A percentile compares a stretch with the other conserved stretches of the same genome.
Conservation (phyloP, 768 basidiomycete genomes). For the Naganishia vaughanmartiniae region DNA sequence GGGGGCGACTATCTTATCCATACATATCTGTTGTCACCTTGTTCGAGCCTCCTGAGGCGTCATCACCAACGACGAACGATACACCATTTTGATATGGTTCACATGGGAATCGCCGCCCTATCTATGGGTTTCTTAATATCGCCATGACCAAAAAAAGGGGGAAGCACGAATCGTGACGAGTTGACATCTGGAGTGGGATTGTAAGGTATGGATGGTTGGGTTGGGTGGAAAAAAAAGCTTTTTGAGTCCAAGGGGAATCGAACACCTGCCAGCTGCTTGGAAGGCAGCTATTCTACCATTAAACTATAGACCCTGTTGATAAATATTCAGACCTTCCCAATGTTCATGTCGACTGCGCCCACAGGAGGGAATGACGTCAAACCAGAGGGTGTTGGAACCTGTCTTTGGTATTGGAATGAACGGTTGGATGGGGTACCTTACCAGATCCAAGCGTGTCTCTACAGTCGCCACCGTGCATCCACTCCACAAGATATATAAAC, state of each 20-base stretch:
- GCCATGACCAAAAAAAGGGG: background rate
- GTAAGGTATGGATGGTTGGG: too few relatives aligned
- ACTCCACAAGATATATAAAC: background rate
- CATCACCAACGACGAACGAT: too few relatives aligned
- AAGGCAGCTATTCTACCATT: conserved; percentile 26
- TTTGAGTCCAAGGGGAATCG: conserved; percentile 18
- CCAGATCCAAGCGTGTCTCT: background rate
- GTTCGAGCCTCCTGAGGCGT: too few relatives aligned
- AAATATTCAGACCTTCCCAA: background rate
- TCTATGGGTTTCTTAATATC: background rate
- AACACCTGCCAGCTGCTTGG: conserved; percentile 25
- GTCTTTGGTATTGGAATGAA: too few relatives aligned
- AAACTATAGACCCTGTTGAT: conserved; percentile 12
- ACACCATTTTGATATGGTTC: too few relatives aligned
- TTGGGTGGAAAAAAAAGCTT: background rate
- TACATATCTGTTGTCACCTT: too few relatives aligned
- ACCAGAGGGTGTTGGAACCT: too few relatives aligned
- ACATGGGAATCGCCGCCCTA: too few relatives aligned
- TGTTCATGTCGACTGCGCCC: background rate
- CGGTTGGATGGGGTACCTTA: background rate
- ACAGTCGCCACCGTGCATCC: background rate
- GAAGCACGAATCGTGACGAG: too few relatives aligned
- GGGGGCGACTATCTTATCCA: too few relatives aligned
- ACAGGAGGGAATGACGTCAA: background rate
- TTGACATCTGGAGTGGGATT: too few relatives aligned